A percentile compares a stretch with the other conserved stretches of the same genome.
phyloP scores from a whole-genome alignment of 2,329 filamentous ascomycete species.

The Fusarium kyushuense region DNA sequence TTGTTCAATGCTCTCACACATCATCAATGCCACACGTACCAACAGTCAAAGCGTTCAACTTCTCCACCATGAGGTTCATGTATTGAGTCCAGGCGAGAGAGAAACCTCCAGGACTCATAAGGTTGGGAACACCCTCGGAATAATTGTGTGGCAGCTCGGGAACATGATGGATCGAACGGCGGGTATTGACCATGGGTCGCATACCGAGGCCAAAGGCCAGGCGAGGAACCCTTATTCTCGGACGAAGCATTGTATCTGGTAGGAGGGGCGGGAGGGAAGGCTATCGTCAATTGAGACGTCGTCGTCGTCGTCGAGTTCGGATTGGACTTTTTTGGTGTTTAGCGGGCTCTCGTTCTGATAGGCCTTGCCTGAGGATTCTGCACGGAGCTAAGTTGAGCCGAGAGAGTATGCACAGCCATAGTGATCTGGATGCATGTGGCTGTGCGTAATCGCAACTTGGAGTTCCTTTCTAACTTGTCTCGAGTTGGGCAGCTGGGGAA shows the following conservation, averaged over 20 bases:
- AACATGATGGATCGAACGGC: slow-evolving; percentile 61
- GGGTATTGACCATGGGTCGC: slow-evolving; percentile 51
- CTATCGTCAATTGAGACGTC: slow-evolving; percentile 24
- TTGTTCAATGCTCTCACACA: background rate
- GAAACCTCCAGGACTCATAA: slow-evolving; percentile 78
- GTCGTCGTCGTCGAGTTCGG: slow-evolving; percentile 29
- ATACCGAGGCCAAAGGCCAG: slow-evolving; percentile 54
- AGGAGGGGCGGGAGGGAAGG: background rate
- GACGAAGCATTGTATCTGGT: slow-evolving; percentile 60
- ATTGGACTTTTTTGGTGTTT: slow-evolving; percentile 40
- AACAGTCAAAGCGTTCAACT: slow-evolving; percentile 78
- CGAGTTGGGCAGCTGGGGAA: background rate
- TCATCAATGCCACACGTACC: slow-evolving; percentile 65
- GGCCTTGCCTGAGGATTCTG: slow-evolving; percentile 35
- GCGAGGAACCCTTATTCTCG: slow-evolving; percentile 66
- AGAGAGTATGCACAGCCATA: slow-evolving; percentile 19
- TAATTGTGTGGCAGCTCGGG: slow-evolving; percentile 62
- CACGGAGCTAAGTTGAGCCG: slow-evolving; percentile 42
- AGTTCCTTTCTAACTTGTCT: background rate
- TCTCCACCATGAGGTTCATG: slow-evolving; percentile 78
- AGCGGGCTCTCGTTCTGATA: slow-evolving; percentile 20
- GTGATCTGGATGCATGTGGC: slow-evolving; percentile 1
- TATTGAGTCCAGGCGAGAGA: slow-evolving; percentile 85
- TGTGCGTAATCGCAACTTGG: background rate
- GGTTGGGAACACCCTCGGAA: slow-evolving; percentile 70